Base-by-base conservation (phyloP, 495 filamentous ascomycete species). In the Zalerion maritima region DNA sequence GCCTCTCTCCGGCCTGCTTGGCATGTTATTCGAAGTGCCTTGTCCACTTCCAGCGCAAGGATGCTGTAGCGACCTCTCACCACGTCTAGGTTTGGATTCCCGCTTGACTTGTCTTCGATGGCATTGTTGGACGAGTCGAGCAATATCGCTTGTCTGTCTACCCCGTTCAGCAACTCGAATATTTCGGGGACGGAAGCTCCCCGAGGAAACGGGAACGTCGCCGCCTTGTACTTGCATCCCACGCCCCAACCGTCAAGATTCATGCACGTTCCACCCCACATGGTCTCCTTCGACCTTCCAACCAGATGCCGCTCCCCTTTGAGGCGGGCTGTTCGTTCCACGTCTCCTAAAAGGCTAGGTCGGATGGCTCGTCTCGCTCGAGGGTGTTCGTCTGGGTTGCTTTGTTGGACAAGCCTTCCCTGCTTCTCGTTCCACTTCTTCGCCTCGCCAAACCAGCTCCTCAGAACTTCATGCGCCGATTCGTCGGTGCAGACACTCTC, bases 401-500 rank as follows among this genome's bases (percentile, higher is more conserved):
- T 7, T 14, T 23, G 9, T 21, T 8, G 24, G 30, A 14, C 9
- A 21, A 17, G 29, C 26, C 32, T 34, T 18, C 37, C 32, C 20
- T 35, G 40, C 12, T 26, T 21, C 18, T 35, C 13, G 31, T 66
- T 72, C 75, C 73, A 83, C 28, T 34, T 36, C 31, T 53, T 36
- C 3, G 73, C 73, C 37, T 62, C 45, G 3, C 31, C 41, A 64
- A 84, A 94, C 81, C 86, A 97, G 37, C 79, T 82, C 24, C 51
- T 42, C 15, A 94, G 61, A 18, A 94, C 57, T 20, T 56, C 48
- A 15, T 60, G 65, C 18, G 81, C 79, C 18, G 71, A 67, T n/a
- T 57, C 41, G 28, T 70, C 70, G 3, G 89, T 92, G 45, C 87
- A 94, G 38, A 91, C 77, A 0, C 82, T 92, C 49, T 97, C 89